Evolutionary conservation across 2,329 filamentous ascomycete genomes (phyloP), one percentile per base, ranked within the genome.

Genomic region (Penicillium sp.): DNA sequence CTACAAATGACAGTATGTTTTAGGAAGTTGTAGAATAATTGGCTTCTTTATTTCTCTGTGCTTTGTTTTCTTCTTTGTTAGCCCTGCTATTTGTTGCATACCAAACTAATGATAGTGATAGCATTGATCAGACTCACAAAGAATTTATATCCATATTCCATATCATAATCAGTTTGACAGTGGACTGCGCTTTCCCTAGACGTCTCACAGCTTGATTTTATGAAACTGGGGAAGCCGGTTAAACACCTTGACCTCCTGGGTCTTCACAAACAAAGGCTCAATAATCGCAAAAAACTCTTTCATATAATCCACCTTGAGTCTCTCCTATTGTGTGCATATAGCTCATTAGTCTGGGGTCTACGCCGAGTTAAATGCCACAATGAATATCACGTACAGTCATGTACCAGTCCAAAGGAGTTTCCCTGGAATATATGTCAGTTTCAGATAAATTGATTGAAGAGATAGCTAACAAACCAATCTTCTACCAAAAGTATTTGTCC

Each of bases 401-500:
- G 47, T 54, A 23, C 67, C 65, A 58, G 60, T 24, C 23, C n/a
- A 16, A 5, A 42, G 52, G 49, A 54, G 14, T 49, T 43, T 38
- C 23, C 38, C n/a, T 40, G 3, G 43, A 5, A 20, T 54, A 4
- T 12, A 43, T 30, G 40, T 23, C 20, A 43, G 20, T 43, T 43
- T 43, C 16, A 6, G 18, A 30, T 21, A 2, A n/a, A n/a, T n/a
- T 12, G 12, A 2, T 9, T 23, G 18, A 21, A 43, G 20, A 43
- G 7, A 45, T 21, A 52, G 40, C 8, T 24, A 52, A 40, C 52
- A 9, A 57, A 72, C 75, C 75, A 77, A 56, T 76, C 71, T 59
- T 77, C 74, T 21, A 76, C 68, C 71, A 72, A 77, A 5, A 64
- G 67, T 8, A 77, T 56, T 28, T 66, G 68, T 3, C 74, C 74